Base-by-base conservation (phyloP, 179 eudicot genomes). In the Camellia oleifera region DNA sequence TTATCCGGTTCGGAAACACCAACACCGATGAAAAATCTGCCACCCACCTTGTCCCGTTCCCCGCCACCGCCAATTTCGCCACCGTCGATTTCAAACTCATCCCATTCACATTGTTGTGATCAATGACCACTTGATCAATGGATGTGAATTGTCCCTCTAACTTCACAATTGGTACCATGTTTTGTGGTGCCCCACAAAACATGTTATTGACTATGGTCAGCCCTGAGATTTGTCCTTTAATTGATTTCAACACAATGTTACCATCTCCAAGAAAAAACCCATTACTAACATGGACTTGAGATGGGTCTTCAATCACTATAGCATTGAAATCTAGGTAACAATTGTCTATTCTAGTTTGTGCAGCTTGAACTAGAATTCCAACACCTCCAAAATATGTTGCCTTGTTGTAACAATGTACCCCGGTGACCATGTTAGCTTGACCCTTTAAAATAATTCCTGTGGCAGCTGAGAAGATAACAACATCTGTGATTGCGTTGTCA, bases 361-460 rank as follows among this genome's bases (percentile, higher is more conserved):
- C 0, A 90, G 68, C 79, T 84, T 86, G 46, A 93, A 53, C 62
- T 93, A 91, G 32, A n/a, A 93, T 89, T 18, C 98, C 98, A 3
- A 88, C 86, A 2, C 98, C 98, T 32, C 97, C 98, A 64, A 90
- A 89, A 0, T 91, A 90, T 1, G 90, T 82, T 4, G 98, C 98
- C 79, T 93, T 93, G 77, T 93, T 93, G 80, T 93, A 93, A 56
- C 96, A 92, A 84, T 93, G 98, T 3, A 92, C 92, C 11, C 98
- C 98, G 2, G 94, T 83, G 1, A 93, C 69, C 2, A 79, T 67
- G 64, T 93, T 93, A 12, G 94, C 98, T 56, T 88, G 91, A 13
- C 98, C 98, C 32, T 32, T 0, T 88, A 78, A 0, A 93, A 58
- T 70, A 88, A 23, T 87, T 1, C 97, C 97, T 0, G 80, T 85